A percentile compares a stretch with the other conserved stretches of the same genome.
Conservation (phyloP, 2,329 filamentous ascomycete genomes). For the Curvularia sp. region DNA sequence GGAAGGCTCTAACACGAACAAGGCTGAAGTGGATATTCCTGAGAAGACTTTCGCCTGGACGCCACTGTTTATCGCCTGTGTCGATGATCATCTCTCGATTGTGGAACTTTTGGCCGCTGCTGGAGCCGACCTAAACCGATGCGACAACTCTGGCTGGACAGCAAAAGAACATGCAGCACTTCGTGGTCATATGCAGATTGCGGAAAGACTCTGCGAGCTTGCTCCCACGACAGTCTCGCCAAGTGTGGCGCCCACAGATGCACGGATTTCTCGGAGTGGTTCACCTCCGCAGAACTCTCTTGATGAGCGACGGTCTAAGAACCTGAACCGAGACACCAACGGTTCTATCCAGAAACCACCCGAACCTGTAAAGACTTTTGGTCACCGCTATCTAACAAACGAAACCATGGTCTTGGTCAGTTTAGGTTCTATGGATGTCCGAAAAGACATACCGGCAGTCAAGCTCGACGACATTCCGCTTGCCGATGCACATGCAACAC, state of each 20-base stretch:
- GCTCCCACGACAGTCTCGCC: conserved; percentile 49
- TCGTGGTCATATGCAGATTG: conserved; percentile 84
- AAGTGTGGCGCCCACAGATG: conserved; percentile 36
- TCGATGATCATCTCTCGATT: conserved; percentile 81
- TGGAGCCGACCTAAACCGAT: conserved; percentile 75
- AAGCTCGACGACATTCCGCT: conserved; percentile 88
- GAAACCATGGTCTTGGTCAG: conserved; percentile 91
- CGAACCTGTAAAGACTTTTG: conserved; percentile 92
- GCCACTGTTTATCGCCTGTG: conserved; percentile 88
- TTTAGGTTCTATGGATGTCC: conserved; percentile 91
- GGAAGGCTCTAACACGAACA: conserved; percentile 72
- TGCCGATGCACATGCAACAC: conserved; percentile 85
- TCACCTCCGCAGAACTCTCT: conserved; percentile 66
- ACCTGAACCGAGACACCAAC: conserved; percentile 49
- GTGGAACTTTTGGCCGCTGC: conserved; percentile 79
- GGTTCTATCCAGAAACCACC: conserved; percentile 57
- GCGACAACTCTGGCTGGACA: conserved; percentile 91
- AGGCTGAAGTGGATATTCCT: conserved; percentile 74
- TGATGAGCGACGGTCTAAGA: conserved; percentile 53
- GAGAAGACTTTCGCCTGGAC: conserved; percentile 94
- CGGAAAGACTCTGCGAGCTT: conserved; percentile 69
- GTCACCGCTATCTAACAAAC: conserved; percentile 90
- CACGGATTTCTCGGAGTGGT: conserved; percentile 43
- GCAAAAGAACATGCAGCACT: conserved; percentile 91
- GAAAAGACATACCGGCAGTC: conserved; percentile 80